phyloP scores from a whole-genome alignment of 2,329 filamentous ascomycete genomes.

The Tolypocladium guangdongense region DNA sequence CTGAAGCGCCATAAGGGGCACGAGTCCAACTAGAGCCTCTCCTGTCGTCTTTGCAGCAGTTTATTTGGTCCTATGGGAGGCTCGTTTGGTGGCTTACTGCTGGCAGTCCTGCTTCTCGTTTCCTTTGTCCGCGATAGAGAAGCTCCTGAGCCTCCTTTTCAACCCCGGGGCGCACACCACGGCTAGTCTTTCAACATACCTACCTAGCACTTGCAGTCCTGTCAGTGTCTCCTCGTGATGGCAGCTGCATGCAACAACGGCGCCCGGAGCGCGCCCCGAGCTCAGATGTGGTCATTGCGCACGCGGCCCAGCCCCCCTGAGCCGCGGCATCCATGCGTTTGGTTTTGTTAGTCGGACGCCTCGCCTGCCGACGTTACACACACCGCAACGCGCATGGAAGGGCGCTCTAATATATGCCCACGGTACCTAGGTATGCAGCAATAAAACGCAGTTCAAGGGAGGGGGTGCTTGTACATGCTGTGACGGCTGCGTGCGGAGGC shows the following conservation, averaged over 20 bases:
- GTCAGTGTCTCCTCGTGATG: neutral
- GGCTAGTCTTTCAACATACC: neutral
- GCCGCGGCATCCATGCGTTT: neutral
- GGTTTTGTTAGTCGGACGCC: neutral
- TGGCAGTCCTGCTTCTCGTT: neutral
- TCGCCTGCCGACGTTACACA: neutral
- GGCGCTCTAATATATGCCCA: neutral
- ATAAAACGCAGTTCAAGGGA: neutral
- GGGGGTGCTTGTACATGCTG: too few relatives aligned
- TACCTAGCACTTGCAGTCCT: neutral
- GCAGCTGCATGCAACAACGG: too few relatives aligned
- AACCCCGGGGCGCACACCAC: neutral
- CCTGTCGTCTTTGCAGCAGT: neutral
- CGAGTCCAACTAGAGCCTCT: neutral
- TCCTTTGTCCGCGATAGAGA: neutral
- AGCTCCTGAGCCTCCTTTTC: neutral
- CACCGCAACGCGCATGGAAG: neutral
- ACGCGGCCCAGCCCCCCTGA: neutral
- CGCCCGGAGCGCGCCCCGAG: too few relatives aligned
- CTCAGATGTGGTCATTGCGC: neutral
- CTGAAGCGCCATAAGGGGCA: neutral
- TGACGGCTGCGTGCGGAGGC: too few relatives aligned
- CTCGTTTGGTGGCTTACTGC: neutral
- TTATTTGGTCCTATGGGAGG: neutral
- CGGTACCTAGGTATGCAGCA: too few relatives aligned